Percentiles rank a stretch among this genome's conserved stretches.
phyloP scores from a whole-genome alignment of 1,139 yeast genomes.

The Candida mesenterica region DNA sequence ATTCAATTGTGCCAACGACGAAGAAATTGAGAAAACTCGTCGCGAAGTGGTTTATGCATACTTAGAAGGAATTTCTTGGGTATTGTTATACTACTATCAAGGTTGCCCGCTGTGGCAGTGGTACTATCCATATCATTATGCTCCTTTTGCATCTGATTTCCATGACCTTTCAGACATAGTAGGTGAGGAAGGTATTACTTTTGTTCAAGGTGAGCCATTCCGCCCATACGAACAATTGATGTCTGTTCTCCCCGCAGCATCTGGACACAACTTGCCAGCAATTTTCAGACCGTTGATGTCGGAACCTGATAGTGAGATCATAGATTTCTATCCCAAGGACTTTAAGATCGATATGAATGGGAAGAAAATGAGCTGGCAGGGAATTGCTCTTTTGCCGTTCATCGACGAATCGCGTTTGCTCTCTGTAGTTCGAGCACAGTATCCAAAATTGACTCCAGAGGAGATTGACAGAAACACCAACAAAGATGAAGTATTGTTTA shows the following conservation, averaged over 20 bases:
- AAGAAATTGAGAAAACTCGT: conserved; percentile 56
- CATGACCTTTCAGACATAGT: conserved; percentile 45
- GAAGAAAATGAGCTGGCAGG: conserved; percentile 93
- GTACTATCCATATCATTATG: conserved; percentile 97
- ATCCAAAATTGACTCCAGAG: conserved; percentile 60
- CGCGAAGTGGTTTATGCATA: conserved; percentile 68
- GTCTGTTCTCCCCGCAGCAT: conserved; percentile 97
- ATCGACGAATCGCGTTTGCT: conserved; percentile 80
- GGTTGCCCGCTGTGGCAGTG: conserved; percentile 99
- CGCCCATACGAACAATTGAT: conserved; percentile 93
- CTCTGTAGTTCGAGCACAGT: conserved; percentile 62
- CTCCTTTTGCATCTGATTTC: conserved; percentile 95
- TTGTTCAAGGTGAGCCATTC: conserved; percentile 77
- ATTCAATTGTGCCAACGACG: conserved; percentile 56
- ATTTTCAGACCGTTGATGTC: conserved; percentile 84
- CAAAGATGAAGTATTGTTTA: conserved; percentile 58
- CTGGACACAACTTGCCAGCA: conserved; percentile 86
- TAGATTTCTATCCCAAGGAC: conserved; percentile 88
- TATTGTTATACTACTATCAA: conserved; percentile 85
- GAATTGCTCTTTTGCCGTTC: conserved; percentile 85
- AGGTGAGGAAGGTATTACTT: conserved; percentile 57
- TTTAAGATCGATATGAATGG: conserved; percentile 95
- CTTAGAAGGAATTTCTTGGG: conserved; percentile 97
- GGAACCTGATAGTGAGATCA: conserved; percentile 74
- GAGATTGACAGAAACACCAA: conserved; percentile 70